Base-by-base conservation (phyloP, 1,139 yeast species). In the Pichia sp. region DNA sequence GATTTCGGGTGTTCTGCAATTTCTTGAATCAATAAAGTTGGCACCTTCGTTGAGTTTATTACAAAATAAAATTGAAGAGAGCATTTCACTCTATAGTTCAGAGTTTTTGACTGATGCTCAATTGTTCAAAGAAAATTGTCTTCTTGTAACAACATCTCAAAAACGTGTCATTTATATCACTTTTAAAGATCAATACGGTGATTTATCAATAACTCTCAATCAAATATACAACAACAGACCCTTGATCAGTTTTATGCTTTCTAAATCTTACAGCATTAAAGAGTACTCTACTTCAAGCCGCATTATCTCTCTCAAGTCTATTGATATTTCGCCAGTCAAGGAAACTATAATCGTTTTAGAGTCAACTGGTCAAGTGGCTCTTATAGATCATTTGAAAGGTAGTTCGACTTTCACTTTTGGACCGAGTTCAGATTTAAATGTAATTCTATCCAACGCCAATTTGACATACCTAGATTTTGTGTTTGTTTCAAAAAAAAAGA, bases 111-210 rank as follows among this genome's bases (percentile, higher is more conserved):
- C 82, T 1, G 65, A 75, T 44, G 78, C 85, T 2, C 79, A 82
- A 55, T 80, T 79, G 56, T 75, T 84, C 16, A 91, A 86, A 58
- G 93, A 95, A 0, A 82, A 87, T 3, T 96, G 96, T 1, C 70
- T 89, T 6, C 73, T 85, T 1, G 66, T 87, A 10, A 79, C 90
- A 5, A 88, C 96, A 0, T 80, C 89, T 5, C 74, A 79, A 61
- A 89, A 88, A 40, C 72, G 95, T 55, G 79, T 85, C 46, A 66
- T 85, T 12, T 72, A 87, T 48, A 66, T 88, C 3, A 74, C 85
- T 0, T 72, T 89, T 39, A 76, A 87, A 57, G 95, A 89, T 65
- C 73, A 78, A 47, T 76, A 79, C 46, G 93, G 95, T 44, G 83
- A 81, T 60, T 83, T 90, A 0, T 64, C 63, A 4, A 66, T 83